phyloP scores from a whole-genome alignment of 139 green algal species.

The Closterium sp. region DNA sequence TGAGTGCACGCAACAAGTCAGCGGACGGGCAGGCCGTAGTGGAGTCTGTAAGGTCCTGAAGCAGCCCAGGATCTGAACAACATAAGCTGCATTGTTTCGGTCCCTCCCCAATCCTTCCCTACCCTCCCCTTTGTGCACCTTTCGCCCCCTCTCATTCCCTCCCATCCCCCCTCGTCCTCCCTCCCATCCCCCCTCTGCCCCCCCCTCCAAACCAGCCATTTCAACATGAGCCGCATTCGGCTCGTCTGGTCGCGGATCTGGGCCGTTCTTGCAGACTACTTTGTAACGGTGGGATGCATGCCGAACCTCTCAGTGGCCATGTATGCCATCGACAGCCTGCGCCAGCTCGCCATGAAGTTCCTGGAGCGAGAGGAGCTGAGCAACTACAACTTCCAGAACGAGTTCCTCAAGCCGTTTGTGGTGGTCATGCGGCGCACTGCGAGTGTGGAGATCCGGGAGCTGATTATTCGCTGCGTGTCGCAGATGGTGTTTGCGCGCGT shows the following conservation, averaged over 20 bases:
- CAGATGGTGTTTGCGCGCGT: constrained; percentile 68
- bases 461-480: constrained; percentile 90
- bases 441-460: constrained; percentile 89
- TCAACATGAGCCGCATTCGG: constrained; percentile 96
- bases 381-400: constrained; percentile 99
- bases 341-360: constrained; percentile 83
- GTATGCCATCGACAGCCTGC: constrained; percentile 84
- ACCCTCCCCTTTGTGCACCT: too few species aligned
- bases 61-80: too few species aligned
- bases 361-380: constrained; percentile 95
- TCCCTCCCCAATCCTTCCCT: too few species aligned
- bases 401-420: constrained; percentile 98
- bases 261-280: constrained; percentile 90
- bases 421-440: constrained; percentile 87
- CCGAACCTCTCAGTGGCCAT: constrained; percentile 75
- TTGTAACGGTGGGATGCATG: constrained; percentile 81
- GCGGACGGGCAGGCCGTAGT: too few species aligned
- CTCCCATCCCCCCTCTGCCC: neutral
- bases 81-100: too few species aligned
- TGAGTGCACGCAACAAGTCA: too few species aligned
- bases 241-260: constrained; percentile 96
- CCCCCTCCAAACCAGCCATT: constrained; percentile 64
- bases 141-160: too few species aligned
- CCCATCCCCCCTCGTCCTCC: neutral
- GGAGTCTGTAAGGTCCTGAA: too few species aligned